These are phyloP conservation scores for Penicillium pulvis DNA, from an alignment of 495 filamentous ascomycete species.

Conservation along the genomic window DNA sequence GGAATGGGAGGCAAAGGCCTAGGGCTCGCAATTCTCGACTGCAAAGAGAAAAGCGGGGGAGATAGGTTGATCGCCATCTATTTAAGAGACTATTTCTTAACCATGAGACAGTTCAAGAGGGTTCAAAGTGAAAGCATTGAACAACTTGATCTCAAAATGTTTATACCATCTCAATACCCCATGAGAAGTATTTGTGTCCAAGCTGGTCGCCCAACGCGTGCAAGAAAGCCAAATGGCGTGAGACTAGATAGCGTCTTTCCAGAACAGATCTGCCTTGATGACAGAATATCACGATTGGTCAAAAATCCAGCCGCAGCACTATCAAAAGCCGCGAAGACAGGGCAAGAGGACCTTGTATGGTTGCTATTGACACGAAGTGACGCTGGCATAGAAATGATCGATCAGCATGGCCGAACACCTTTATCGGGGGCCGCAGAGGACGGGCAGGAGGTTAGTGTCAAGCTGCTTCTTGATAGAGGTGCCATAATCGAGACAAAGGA, in stretches of 20 bases:
- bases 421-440: background rate
- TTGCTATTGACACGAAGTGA: background rate
- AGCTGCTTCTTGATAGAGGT: background rate
- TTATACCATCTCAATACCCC: background rate
- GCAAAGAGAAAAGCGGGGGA: background rate
- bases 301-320: background rate
- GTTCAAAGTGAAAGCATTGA: background rate
- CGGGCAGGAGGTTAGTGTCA: background rate
- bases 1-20: background rate
- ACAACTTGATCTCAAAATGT: background rate
- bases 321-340: background rate
- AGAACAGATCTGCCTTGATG: too few relatives aligned
- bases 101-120: background rate
- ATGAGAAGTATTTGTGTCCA: background rate
- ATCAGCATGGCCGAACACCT: background rate
- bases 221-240: background rate
- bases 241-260: too few relatives aligned
- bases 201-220: background rate
- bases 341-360: background rate
- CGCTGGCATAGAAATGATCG: background rate
- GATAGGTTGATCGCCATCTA: background rate
- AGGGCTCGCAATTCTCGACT: background rate
- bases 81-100: background rate
- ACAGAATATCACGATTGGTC: too few relatives aligned
- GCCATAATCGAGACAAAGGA: background rate